These are phyloP conservation scores for Cercospora berteroae DNA, from an alignment of 2,329 filamentous ascomycete species.

Conservation along the genomic window DNA sequence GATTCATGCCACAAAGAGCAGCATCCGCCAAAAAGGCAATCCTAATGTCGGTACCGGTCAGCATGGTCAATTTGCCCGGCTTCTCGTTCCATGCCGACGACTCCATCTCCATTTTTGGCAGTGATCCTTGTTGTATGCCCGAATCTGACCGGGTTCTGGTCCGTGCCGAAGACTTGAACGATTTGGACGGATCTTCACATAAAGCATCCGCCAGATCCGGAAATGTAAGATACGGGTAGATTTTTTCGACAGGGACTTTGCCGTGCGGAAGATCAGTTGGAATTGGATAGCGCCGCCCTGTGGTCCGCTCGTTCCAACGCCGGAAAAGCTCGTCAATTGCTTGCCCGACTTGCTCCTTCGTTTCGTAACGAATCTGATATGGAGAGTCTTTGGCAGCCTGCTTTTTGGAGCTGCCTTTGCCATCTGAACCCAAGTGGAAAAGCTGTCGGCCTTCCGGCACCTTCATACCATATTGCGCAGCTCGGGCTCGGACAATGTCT, in stretches of 20 bases:
- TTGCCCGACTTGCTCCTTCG: background rate
- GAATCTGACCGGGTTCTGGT: background rate
- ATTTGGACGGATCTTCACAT: constrained; percentile 2
- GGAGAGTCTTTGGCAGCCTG: background rate
- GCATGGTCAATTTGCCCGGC: background rate
- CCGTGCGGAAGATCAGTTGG: background rate
- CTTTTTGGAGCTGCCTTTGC: background rate
- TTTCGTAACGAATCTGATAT: constrained; percentile 2
- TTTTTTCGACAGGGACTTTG: background rate
- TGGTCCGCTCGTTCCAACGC: background rate
- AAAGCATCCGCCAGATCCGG: constrained; percentile 6
- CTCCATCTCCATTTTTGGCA: background rate
- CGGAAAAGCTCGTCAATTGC: constrained; percentile 1
- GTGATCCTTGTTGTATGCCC: background rate
- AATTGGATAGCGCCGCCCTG: background rate
- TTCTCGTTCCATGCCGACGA: background rate
- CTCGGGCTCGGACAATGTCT: constrained; percentile 42
- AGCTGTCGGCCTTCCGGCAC: constrained; percentile 8
- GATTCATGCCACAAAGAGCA: constrained; percentile 24
- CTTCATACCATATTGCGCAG: constrained; percentile 7
- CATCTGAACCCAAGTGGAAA: background rate
- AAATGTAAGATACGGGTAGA: background rate
- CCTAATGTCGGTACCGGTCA: background rate
- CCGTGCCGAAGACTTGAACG: background rate
- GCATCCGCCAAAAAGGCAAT: constrained; percentile 2